Evolutionary conservation across 2,329 filamentous ascomycete species (phyloP), one percentile per base, ranked within the genome.

Genomic region (Penicillium sp.): DNA sequence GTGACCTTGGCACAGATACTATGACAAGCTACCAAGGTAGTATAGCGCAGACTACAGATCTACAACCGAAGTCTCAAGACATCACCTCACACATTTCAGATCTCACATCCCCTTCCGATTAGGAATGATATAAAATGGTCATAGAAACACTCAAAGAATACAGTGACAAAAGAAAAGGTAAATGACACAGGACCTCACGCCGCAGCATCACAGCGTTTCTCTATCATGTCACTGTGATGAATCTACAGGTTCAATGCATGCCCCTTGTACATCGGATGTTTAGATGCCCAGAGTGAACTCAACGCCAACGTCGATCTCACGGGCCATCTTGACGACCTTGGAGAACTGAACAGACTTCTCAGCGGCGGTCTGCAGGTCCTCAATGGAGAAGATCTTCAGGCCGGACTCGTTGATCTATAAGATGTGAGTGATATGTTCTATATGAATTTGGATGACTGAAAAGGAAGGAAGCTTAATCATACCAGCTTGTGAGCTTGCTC

Each of bases 381-480:
- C 91, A 50, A 98, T 97, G 62, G 87, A 94, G 80, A 98, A 98
- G 73, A 98, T 98, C 84, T 98, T 98, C 64, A 98, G 81, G 59
- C 93, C 90, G 39, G 90, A 94, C 69, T 98, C 89, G 77, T 93
- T 94, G 76, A 98, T 89, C 76, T 79, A 47, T 9, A 19, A 39
- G 28, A 6, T 10, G 15, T 47, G 32, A 44, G 39, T 19, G 16
- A 14, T 8, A 31, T 31, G n/a, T n/a, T 25, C 28, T 4, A 7
- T 4, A 11, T 15, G 10, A 15, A 7, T 7, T 8, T 16, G 28
- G 16, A 7, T 7, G 6, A 31, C 34, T 21, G 23, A 8, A 39
- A 18, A 14, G 19, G 7, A 26, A 32, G 78, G 73, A 10, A 20
- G 11, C 14, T 28, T 2, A 21, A 25, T 14, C 77, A 56, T 72